Percentiles rank a stretch among this genome's conserved stretches.
These are phyloP conservation scores for Colletotrichum somersetense DNA, from an alignment of 2,329 filamentous ascomycete genomes.

Conservation along the genomic window DNA sequence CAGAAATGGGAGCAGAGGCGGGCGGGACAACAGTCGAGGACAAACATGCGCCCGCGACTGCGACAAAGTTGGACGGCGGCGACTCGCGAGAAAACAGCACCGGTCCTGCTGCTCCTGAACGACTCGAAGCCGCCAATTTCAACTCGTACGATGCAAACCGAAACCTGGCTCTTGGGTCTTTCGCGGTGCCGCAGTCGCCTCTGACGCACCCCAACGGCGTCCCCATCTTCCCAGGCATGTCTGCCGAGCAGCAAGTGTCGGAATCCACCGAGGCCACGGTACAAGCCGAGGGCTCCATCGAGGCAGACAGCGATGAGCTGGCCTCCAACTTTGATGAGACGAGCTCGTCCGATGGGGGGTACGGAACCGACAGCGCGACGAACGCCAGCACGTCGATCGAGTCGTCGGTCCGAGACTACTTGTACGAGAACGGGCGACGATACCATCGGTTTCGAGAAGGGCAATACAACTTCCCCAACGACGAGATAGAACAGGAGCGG, in stretches of 20 bases:
- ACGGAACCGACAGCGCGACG: conserved; percentile 53
- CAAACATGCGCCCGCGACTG: not conserved
- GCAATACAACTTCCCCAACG: conserved; percentile 70
- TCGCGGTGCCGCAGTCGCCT: conserved; percentile 46
- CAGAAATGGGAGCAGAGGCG: not conserved
- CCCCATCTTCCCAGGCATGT: conserved; percentile 53
- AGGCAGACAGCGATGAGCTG: conserved; percentile 51
- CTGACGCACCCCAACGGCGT: conserved; percentile 55
- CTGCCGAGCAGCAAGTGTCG: conserved; percentile 51
- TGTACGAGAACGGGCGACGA: conserved; percentile 68
- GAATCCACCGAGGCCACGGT: conserved; percentile 53
- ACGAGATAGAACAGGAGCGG: conserved; percentile 70
- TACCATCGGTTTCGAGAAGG: conserved; percentile 69
- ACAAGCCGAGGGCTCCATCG: conserved; percentile 53
- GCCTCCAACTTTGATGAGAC: conserved; percentile 41
- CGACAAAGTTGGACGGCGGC: not conserved
- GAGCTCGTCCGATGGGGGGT: conserved; percentile 51
- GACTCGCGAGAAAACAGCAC: not conserved
- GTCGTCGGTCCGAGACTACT: conserved; percentile 61
- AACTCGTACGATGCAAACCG: not conserved
- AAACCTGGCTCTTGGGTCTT: not conserved
- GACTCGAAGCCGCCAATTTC: not conserved
- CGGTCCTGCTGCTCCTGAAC: not conserved
- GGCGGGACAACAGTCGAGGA: not conserved
- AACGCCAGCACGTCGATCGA: conserved; percentile 55